A percentile compares a stretch with the other conserved stretches of the same genome.
phyloP scores from a whole-genome alignment of 2,329 filamentous ascomycete genomes.

The Talaromyces verruculosus region DNA sequence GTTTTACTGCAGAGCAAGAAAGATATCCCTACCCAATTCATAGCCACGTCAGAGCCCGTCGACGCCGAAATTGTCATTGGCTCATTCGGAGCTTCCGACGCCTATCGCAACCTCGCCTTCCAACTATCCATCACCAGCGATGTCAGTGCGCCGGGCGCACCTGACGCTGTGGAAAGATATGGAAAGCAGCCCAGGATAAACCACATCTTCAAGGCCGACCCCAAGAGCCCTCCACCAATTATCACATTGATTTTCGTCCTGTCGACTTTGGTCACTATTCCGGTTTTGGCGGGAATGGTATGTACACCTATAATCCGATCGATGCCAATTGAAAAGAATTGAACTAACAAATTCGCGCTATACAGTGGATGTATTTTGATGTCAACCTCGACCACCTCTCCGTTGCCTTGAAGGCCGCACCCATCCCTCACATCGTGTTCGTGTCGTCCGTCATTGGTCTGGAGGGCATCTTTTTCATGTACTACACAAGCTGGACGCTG shows the following conservation, averaged over 20 bases:
- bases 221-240: slow-evolving; percentile 75
- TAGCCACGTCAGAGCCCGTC: slow-evolving; percentile 66
- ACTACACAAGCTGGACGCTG: slow-evolving; percentile 88
- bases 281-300: slow-evolving; percentile 69
- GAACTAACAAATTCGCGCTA: slow-evolving; percentile 23
- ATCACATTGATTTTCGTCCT: slow-evolving; percentile 76
- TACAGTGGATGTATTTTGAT: slow-evolving; percentile 75
- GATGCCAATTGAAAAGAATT: no score
- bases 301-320: slow-evolving; percentile 10
- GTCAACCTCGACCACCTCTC: slow-evolving; percentile 77
- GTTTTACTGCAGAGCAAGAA: slow-evolving; percentile 62
- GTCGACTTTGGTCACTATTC: slow-evolving; percentile 71
- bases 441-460: slow-evolving; percentile 83
- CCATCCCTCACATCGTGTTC: slow-evolving; percentile 79
- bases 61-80: slow-evolving; percentile 79
- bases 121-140: slow-evolving; percentile 67
- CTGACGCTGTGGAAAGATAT: slow-evolving; percentile 74
- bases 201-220: slow-evolving; percentile 82
- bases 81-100: slow-evolving; percentile 74
- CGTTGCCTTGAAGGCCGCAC: slow-evolving; percentile 72
- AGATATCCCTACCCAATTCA: slow-evolving; percentile 82
- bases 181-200: slow-evolving; percentile 80
- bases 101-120: slow-evolving; percentile 70
- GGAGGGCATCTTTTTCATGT: slow-evolving; percentile 90
- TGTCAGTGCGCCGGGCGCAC: slow-evolving; percentile 58